These are phyloP conservation scores for Hypoxylon intermedium DNA, from an alignment of 495 filamentous ascomycete species.

Conservation along the genomic window DNA sequence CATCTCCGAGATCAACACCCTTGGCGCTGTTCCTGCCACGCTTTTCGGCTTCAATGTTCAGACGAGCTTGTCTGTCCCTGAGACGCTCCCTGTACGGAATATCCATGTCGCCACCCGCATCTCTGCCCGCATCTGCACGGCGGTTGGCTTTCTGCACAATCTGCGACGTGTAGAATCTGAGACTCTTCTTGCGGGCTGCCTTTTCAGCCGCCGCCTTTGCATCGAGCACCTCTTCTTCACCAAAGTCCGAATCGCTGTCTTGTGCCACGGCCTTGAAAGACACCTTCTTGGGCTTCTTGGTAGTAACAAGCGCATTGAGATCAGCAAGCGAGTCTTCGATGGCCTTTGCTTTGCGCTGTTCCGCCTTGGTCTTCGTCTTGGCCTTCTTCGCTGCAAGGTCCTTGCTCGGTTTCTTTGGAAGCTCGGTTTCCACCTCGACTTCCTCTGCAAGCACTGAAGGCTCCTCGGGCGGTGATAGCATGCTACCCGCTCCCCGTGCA, in stretches of 20 bases:
- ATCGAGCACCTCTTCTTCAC: slow-evolving; percentile 60
- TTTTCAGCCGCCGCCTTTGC: slow-evolving; percentile 74
- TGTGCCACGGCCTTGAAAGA: slow-evolving; percentile 39
- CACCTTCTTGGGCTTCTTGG: slow-evolving; percentile 51
- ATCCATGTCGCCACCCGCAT: slow-evolving; percentile 89
- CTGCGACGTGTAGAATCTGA: slow-evolving; percentile 96
- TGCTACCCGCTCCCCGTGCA: slow-evolving; percentile 19
- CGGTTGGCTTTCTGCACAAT: slow-evolving; percentile 91
- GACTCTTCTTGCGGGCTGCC: slow-evolving; percentile 79
- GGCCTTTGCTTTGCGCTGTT: slow-evolving; percentile 38
- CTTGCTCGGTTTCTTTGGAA: slow-evolving; percentile 42
- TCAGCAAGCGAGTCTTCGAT: slow-evolving; percentile 58
- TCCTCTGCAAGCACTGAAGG: slow-evolving; percentile 42
- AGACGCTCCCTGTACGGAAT: slow-evolving; percentile 88
- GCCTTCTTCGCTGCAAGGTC: slow-evolving; percentile 43
- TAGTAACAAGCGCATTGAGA: slow-evolving; percentile 51
- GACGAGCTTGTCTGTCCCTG: slow-evolving; percentile 79
- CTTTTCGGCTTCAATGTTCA: slow-evolving; percentile 86
- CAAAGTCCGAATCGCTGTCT: slow-evolving; percentile 72
- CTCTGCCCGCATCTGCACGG: slow-evolving; percentile 77
- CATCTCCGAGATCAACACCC: slow-evolving; percentile 66
- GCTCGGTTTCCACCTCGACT: slow-evolving; percentile 22
- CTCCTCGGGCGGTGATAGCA: slow-evolving; percentile 49
- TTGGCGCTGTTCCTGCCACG: slow-evolving; percentile 73
- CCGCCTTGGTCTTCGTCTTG: slow-evolving; percentile 42